Conservation (phyloP, 2,329 filamentous ascomycete species). For the Paraconiothyrium brasiliense region DNA sequence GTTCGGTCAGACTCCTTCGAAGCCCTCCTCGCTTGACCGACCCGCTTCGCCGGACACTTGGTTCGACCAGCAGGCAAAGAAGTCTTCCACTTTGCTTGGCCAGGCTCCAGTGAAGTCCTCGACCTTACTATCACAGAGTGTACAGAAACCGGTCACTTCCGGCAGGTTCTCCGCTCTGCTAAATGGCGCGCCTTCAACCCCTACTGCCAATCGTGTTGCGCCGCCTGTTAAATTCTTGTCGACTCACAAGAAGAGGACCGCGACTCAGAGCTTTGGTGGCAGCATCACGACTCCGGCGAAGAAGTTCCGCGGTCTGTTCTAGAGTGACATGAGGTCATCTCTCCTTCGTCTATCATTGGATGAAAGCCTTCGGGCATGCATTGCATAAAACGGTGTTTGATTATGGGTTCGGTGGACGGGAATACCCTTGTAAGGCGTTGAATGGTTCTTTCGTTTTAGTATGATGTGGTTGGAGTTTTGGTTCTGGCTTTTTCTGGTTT, state of each 20-base stretch:
- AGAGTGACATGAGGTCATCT: not conserved
- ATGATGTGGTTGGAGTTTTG: too few relatives aligned
- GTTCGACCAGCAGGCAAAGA: not conserved
- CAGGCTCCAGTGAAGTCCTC: not conserved
- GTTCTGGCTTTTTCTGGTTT: too few relatives aligned
- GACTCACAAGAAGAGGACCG: slow-evolving; percentile 31
- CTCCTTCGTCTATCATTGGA: not conserved
- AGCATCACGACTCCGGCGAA: slow-evolving; percentile 16
- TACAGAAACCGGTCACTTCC: not conserved
- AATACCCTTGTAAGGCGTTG: not conserved
- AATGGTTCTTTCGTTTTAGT: too few relatives aligned
- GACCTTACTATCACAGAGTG: not conserved
- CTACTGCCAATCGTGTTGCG: not conserved
- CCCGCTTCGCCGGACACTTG: not conserved
- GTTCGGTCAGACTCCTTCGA: slow-evolving; percentile 31
- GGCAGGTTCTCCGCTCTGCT: not conserved
- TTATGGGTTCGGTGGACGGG: not conserved
- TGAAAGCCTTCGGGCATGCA: slow-evolving; percentile 1
- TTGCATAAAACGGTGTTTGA: slow-evolving; percentile 7
- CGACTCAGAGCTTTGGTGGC: slow-evolving; percentile 12
- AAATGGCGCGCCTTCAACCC: slow-evolving; percentile 9
- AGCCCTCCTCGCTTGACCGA: slow-evolving; percentile 14
- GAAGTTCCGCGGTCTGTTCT: slow-evolving; percentile 12
- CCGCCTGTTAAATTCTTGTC: slow-evolving; percentile 1
- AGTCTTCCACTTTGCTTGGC: not conserved